Percentiles rank a stretch among this genome's conserved stretches.
Conservation (phyloP, 2,329 filamentous ascomycete genomes). For the Alternaria arborescens region DNA sequence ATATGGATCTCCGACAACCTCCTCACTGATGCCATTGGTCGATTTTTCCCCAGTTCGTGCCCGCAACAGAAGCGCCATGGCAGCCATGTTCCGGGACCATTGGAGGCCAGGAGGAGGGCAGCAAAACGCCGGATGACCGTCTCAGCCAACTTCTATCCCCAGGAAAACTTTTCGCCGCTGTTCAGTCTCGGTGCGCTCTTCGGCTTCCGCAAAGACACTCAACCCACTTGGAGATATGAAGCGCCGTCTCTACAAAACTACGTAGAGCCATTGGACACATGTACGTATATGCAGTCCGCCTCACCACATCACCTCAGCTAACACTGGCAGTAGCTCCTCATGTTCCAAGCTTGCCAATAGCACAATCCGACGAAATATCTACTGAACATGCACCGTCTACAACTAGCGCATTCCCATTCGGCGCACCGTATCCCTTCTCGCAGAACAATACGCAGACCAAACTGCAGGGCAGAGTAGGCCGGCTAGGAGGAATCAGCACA, state of each 20-base stretch:
- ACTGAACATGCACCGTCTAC: constrained; percentile 1
- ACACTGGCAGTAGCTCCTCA: constrained; percentile 6
- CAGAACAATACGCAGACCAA: constrained; percentile 2
- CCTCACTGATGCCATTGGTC: constrained; percentile 60
- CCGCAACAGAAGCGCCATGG: constrained; percentile 62
- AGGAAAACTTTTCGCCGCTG: constrained; percentile 29
- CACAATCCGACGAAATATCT: constrained; percentile 1
- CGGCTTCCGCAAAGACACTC: constrained; percentile 30
- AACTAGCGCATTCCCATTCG: not conserved
- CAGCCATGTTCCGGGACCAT: constrained; percentile 68
- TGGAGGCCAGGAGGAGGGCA: constrained; percentile 66
- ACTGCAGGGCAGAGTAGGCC: not conserved
- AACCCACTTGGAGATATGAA: constrained; percentile 47
- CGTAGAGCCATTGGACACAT: constrained; percentile 16
- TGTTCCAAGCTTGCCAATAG: not conserved
- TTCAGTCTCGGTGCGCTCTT: constrained; percentile 44
- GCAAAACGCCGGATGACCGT: constrained; percentile 65
- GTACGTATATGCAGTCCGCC: constrained; percentile 26
- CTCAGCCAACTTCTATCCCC: constrained; percentile 51
- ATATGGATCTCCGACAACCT: constrained; percentile 69
- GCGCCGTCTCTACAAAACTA: constrained; percentile 37
- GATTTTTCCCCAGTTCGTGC: constrained; percentile 59
- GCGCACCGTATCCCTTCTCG: constrained; percentile 9
- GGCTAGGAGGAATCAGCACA: not conserved
- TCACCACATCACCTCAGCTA: not conserved